Conservation (phyloP, 169 alveolate genomes). For the Cyclospora cayetanensis region DNA sequence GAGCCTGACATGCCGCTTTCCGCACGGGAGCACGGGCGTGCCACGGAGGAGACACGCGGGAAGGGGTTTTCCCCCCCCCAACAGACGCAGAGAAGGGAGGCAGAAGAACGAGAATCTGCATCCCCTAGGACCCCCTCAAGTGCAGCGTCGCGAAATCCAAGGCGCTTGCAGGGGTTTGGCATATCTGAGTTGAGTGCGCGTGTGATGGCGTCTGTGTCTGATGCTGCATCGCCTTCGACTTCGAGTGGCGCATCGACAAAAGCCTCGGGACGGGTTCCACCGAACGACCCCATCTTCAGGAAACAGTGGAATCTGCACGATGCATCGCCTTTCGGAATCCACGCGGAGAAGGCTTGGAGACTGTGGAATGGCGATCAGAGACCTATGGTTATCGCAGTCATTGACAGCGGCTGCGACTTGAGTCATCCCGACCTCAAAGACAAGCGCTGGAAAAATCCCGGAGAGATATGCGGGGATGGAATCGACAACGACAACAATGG, state of each 20-base stretch:
- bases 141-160: no score
- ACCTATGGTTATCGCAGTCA: constrained; percentile 78
- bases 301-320: constrained; percentile 58
- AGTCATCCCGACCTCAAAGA: constrained; percentile 77
- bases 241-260: neutral
- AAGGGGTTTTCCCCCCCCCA: neutral
- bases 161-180: neutral
- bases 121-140: no score
- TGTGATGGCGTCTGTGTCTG: neutral
- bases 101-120: no score
- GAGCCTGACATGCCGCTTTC: neutral
- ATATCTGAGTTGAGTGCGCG: neutral
- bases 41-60: neutral
- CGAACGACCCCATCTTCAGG: constrained; percentile 45
- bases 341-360: constrained; percentile 68
- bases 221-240: neutral
- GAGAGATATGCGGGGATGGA: constrained; percentile 79
- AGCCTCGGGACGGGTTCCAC: neutral
- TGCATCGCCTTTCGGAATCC: constrained; percentile 13
- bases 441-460: constrained; percentile 77
- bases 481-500: constrained; percentile 82
- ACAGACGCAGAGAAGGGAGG: no score
- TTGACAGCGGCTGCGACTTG: constrained; percentile 80
- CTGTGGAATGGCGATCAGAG: constrained; percentile 56
- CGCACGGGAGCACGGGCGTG: neutral